These are phyloP conservation scores for Quercus dentata DNA, from an alignment of 306 rosid species.

Conservation along the genomic window DNA sequence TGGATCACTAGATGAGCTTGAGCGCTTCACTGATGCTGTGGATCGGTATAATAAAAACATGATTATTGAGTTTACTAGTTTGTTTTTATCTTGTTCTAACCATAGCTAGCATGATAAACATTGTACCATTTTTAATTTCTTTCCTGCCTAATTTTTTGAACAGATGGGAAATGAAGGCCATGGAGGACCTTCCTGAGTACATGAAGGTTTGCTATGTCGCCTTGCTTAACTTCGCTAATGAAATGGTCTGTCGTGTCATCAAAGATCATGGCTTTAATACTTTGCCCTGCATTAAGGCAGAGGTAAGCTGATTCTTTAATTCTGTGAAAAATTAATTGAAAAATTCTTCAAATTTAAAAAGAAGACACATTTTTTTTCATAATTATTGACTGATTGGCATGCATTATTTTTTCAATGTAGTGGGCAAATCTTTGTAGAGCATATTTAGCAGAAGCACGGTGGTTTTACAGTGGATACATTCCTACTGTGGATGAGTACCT, in stretches of 20 bases:
- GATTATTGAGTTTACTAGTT: background rate
- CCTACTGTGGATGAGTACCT: constrained; percentile 26
- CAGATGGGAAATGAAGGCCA: constrained; percentile 24
- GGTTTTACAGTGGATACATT: constrained; percentile 16
- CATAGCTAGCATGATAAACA: background rate
- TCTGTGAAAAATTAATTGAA: background rate
- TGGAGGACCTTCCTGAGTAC: constrained; percentile 20
- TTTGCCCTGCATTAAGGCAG: constrained; percentile 6
- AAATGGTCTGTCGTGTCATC: background rate
- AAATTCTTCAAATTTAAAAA: background rate
- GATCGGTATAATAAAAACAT: background rate
- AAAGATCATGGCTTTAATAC: constrained; percentile 4
- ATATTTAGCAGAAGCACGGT: constrained; percentile 28
- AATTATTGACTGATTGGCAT: background rate
- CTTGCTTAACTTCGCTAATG: constrained; percentile 26
- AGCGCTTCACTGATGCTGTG: constrained; percentile 24
- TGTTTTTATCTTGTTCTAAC: background rate
- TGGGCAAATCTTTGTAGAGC: constrained; percentile 31
- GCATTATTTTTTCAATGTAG: constrained; percentile 1
- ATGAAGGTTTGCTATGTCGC: constrained; percentile 27
- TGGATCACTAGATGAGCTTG: constrained; percentile 31
- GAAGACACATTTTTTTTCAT: too few relatives aligned
- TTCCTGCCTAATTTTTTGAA: background rate
- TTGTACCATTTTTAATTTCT: background rate
- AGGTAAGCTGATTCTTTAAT: background rate